These are phyloP conservation scores for Monascus ruber DNA, from an alignment of 2,329 filamentous ascomycete genomes.

Conservation along the genomic window DNA sequence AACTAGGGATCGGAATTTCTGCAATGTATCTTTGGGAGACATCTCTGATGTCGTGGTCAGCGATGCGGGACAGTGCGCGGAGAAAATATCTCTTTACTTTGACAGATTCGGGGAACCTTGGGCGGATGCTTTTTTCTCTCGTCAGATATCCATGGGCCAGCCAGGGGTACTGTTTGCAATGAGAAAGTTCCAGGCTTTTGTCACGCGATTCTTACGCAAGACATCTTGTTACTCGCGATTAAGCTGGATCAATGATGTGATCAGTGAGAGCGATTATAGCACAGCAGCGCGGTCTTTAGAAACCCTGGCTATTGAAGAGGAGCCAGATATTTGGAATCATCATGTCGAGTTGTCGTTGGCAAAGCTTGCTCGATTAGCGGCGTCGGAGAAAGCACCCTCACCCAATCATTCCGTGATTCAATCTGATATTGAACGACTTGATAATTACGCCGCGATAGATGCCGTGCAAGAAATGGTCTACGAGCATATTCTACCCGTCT, in stretches of 20 bases:
- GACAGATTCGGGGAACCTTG: constrained; percentile 39
- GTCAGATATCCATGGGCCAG: constrained; percentile 57
- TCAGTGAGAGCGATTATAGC: constrained; percentile 61
- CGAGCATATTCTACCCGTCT: constrained; percentile 54
- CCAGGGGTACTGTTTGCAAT: constrained; percentile 53
- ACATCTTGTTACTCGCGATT: constrained; percentile 63
- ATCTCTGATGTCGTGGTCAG: constrained; percentile 9
- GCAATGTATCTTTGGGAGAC: constrained; percentile 7
- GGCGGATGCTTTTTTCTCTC: constrained; percentile 56
- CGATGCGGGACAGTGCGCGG: constrained; percentile 22
- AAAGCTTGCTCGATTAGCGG: constrained; percentile 67
- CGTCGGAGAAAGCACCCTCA: constrained; percentile 28
- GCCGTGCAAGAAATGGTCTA: constrained; percentile 71
- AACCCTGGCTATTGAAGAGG: constrained; percentile 56
- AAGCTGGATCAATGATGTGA: constrained; percentile 89
- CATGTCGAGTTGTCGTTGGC: constrained; percentile 84
- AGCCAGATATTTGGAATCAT: constrained; percentile 80
- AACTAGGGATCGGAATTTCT: constrained; percentile 14
- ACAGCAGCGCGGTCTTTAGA: constrained; percentile 62
- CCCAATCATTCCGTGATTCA: constrained; percentile 28
- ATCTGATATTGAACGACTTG: constrained; percentile 41
- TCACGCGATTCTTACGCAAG: constrained; percentile 68
- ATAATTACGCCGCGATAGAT: constrained; percentile 56
- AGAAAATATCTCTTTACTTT: constrained; percentile 37
- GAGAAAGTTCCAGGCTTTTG: constrained; percentile 60